Evolutionary conservation across 2,329 filamentous ascomycete species (phyloP).

Genomic region (Esteya vermicola): DNA sequence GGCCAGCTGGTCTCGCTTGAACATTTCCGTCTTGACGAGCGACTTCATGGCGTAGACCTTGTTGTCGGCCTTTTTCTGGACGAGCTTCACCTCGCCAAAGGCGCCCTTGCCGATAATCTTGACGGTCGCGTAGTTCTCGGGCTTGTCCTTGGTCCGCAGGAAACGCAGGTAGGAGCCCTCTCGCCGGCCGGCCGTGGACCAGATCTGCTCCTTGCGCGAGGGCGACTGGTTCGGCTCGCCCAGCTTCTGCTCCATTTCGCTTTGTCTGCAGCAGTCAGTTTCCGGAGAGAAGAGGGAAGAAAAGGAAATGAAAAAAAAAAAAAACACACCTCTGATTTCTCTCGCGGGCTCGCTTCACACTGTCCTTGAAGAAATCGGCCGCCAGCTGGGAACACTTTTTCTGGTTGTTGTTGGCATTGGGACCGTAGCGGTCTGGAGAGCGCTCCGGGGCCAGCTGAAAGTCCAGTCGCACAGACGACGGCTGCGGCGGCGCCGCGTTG

Average conservation of each 20-base stretch:
- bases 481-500: conserved; percentile 50
- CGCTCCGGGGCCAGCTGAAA: conserved; percentile 71
- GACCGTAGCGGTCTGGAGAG: conserved; percentile 66
- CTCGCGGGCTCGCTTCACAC: conserved; percentile 88
- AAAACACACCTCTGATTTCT: conserved; percentile 73
- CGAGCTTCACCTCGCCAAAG: conserved; percentile 94
- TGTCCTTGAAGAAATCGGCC: conserved; percentile 95
- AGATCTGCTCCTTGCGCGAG: conserved; percentile 68
- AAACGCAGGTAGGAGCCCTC: conserved; percentile 91
- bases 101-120: conserved; percentile 99
- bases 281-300: not conserved
- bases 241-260: conserved; percentile 79
- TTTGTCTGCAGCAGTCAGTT: conserved; percentile 46
- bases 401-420: conserved; percentile 53
- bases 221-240: conserved; percentile 62
- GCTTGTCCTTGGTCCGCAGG: conserved; percentile 81
- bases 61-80: conserved; percentile 89
- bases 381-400: conserved; percentile 58
- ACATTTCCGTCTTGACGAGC: conserved; percentile 97
- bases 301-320: not conserved
- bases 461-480: conserved; percentile 44
- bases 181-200: conserved; percentile 70
- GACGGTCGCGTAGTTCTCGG: conserved; percentile 87
- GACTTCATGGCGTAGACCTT: conserved; percentile 99
- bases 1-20: conserved; percentile 95